Evolutionary conservation across 495 filamentous ascomycete species (phyloP).

Genomic region (Neurospora sp.): DNA sequence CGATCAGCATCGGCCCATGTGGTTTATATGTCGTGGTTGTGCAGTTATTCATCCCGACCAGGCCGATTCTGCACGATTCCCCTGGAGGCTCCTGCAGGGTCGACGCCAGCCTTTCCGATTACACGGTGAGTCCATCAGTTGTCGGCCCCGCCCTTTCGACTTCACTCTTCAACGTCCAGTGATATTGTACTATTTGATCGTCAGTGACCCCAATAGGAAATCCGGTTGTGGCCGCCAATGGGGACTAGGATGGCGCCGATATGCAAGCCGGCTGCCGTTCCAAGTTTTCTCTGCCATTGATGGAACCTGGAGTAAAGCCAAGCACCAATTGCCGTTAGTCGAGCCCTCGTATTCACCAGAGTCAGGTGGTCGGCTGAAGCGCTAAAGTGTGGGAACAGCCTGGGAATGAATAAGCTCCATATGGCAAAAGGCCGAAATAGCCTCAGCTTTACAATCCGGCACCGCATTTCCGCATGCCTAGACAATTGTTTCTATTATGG

Average conservation of each 20-base stretch:
- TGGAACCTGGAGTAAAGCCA: background rate
- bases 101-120: background rate
- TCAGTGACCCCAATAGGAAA: background rate
- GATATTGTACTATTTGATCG: background rate
- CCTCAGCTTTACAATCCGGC: background rate
- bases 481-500: background rate
- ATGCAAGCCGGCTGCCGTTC: background rate
- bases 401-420: background rate
- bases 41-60: background rate
- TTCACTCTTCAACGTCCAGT: background rate
- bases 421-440: background rate
- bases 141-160: background rate
- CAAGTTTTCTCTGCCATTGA: background rate
- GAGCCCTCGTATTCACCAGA: constrained; percentile 1
- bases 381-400: background rate
- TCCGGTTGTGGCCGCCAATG: background rate
- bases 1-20: background rate
- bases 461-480: background rate
- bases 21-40: background rate
- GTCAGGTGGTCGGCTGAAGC: background rate
- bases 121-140: background rate
- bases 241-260: background rate
- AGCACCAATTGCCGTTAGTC: background rate
- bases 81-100: background rate
- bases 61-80: background rate